phyloP scores from a whole-genome alignment of 1,139 yeast genomes.

The Yarrowia galli region DNA sequence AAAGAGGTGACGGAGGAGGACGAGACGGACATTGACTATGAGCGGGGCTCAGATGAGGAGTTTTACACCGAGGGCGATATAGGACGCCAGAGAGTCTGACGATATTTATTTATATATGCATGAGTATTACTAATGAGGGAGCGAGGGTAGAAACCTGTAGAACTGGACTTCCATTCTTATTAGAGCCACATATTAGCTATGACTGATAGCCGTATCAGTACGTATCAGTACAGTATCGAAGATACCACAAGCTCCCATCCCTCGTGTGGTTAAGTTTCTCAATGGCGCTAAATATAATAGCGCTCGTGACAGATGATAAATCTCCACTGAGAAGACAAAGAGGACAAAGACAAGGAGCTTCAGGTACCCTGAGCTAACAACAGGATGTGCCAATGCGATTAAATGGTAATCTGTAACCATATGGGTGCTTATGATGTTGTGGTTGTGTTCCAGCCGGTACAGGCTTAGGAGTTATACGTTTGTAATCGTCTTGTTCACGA shows the following conservation, averaged over 20 bases:
- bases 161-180: too few species aligned
- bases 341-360: neutral
- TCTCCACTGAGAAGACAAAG: neutral
- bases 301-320: conserved; percentile 6
- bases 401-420: too few species aligned
- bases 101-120: conserved; percentile 27
- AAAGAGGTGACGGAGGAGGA: conserved; percentile 34
- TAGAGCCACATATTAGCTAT: too few species aligned
- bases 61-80: conserved; percentile 30
- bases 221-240: too few species aligned
- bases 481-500: too few species aligned
- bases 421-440: too few species aligned
- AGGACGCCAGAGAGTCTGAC: conserved; percentile 27
- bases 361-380: too few species aligned
- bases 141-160: neutral
- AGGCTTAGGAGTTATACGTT: too few species aligned
- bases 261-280: neutral
- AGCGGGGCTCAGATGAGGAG: conserved; percentile 34
- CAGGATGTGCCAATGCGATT: too few species aligned
- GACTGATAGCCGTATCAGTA: too few species aligned
- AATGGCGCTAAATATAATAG: conserved; percentile 2
- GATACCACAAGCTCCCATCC: too few species aligned
- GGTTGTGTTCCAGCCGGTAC: too few species aligned
- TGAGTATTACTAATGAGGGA: neutral
- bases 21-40: conserved; percentile 33